Base-by-base conservation (phyloP, 2,329 filamentous ascomycete species). In the Sporothrix phasma region DNA sequence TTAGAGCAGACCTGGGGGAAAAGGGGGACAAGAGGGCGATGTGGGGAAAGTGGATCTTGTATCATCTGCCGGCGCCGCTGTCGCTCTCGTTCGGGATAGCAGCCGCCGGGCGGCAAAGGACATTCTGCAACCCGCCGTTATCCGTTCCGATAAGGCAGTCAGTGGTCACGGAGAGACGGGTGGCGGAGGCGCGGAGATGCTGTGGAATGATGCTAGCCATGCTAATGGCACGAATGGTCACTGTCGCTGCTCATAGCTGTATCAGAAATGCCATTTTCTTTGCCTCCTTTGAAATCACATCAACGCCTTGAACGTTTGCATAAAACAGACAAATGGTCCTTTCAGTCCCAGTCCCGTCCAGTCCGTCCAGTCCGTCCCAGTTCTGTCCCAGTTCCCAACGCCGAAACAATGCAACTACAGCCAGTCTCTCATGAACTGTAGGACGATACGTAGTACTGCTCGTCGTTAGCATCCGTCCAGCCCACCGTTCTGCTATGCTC, bases 381-480 rank as follows among this genome's bases (percentile, higher is more conserved):
- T 24, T 26, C 22, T 22, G 2, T 47, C 10, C n/a, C 51, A 5
- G 13, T 51, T 26, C 10, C 51, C 51, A 56, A 56, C 51, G 51
- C 51, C 51, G 15, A 5, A n/a, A 31, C 7, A 61, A 49, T 19
- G 37, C 59, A 61, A 47, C n/a, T 49, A 29, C 13, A 24, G 41
- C 8, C 29, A 19, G 4, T 31, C 11, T 24, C 1, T 72, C 64
- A 76, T 15, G 69, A 62, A 59, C 74, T 76, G 68, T 74, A 76
- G 5, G 74, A 75, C 5, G 75, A 73, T 6, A 77, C 73, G 63
- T 77, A 77, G 65, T 77, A 77, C 72, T 75, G 43, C 34, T 45
- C 53, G 11, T 5, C 43, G 53, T 63, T 43, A 63, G 46, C 24
- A 37, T n/a, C n/a, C n/a, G n/a, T n/a, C n/a, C n/a, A n/a, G n/a